Evolutionary conservation across 2,329 filamentous ascomycete genomes (phyloP).

Genomic region (Colletotrichum gloeosporioides): DNA sequence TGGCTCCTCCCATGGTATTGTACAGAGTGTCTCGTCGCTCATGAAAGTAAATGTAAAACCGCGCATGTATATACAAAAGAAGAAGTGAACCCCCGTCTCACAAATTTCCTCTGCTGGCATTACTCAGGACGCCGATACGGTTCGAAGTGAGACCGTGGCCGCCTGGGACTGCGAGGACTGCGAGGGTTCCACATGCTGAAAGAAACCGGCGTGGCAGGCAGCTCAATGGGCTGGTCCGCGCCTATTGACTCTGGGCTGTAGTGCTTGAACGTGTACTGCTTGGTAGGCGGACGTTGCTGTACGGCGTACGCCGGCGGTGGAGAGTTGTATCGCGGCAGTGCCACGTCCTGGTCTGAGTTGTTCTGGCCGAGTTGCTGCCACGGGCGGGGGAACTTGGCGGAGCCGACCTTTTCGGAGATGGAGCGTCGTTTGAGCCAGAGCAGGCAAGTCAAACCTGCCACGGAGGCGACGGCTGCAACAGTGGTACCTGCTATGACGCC

Average conservation of each 20-base stretch:
- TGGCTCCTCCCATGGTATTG: not conserved
- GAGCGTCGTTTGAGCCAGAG: constrained; percentile 13
- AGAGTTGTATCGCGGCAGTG: constrained; percentile 10
- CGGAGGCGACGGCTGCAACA: constrained; percentile 13
- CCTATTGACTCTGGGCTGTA: constrained; percentile 17
- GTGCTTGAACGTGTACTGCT: constrained; percentile 6
- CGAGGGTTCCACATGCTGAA: constrained; percentile 13
- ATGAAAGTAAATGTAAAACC: not conserved
- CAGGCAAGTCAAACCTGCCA: not conserved
- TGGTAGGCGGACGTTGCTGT: not conserved
- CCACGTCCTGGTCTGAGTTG: not conserved
- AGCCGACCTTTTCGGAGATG: constrained; percentile 11
- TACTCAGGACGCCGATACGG: constrained; percentile 14
- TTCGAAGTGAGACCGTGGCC: constrained; percentile 4
- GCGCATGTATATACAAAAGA: not conserved
- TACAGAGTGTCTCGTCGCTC: constrained; percentile 7
- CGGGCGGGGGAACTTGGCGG: not conserved
- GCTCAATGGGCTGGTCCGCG: not conserved
- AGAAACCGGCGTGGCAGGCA: constrained; percentile 18
- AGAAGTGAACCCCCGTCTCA: not conserved
- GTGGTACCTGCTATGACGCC: constrained; percentile 12
- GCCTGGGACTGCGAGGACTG: not conserved
- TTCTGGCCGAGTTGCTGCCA: constrained; percentile 7
- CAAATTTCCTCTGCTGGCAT: not conserved
- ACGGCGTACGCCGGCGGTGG: constrained; percentile 7